Evolutionary conservation across 1,284 basidiomycete genomes (phyloP).

Genomic region (Irpex sp.): DNA sequence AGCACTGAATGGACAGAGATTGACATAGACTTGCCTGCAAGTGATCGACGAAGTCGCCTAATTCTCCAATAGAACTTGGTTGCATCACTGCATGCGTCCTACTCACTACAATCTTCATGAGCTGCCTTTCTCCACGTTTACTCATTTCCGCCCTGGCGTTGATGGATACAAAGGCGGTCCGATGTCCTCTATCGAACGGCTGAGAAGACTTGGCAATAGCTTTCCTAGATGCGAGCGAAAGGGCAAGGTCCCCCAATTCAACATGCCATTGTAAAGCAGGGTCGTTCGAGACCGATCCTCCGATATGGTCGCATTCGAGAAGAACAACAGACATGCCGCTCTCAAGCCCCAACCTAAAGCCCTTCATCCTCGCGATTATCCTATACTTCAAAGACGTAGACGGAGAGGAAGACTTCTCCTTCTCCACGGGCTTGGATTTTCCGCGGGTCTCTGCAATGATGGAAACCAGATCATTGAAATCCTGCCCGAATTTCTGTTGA

Average conservation of each 20-base stretch:
- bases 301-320: conserved; percentile 71
- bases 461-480: conserved; percentile 76
- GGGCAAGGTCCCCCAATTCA: conserved; percentile 62
- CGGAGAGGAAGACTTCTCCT: conserved; percentile 13
- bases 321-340: conserved; percentile 67
- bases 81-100: conserved; percentile 91
- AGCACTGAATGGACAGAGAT: not conserved
- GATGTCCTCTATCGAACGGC: conserved; percentile 49
- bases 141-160: conserved; percentile 55
- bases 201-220: conserved; percentile 13
- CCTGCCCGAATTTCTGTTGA: conserved; percentile 82
- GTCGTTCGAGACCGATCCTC: conserved; percentile 49
- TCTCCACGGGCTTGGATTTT: conserved; percentile 28
- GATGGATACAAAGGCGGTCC: conserved; percentile 81
- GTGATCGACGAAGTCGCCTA: conserved; percentile 85
- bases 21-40: conserved; percentile 51
- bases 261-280: conserved; percentile 53
- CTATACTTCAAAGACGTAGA: conserved; percentile 32
- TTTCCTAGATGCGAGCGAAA: conserved; percentile 68
- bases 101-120: conserved; percentile 54
- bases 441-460: conserved; percentile 58
- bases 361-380: conserved; percentile 64
- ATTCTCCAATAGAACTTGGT: conserved; percentile 83
- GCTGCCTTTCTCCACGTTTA: conserved; percentile 31
- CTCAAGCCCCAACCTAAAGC: conserved; percentile 75